These are phyloP conservation scores for Scutellaria barbata DNA, from an alignment of 257 asterid genomes.

Conservation along the genomic window DNA sequence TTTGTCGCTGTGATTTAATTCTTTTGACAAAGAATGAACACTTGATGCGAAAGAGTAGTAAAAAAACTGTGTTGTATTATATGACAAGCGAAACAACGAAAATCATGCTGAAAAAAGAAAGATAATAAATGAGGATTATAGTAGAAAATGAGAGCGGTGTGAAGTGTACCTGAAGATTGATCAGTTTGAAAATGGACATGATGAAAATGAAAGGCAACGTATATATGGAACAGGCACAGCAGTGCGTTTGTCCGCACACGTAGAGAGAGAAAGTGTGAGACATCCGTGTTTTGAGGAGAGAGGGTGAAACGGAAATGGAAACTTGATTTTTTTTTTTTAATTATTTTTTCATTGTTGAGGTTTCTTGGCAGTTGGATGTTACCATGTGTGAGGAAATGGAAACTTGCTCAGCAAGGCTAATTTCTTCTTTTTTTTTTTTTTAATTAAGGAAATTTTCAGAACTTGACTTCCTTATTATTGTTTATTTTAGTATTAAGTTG, in stretches of 20 bases:
- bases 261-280: conserved; percentile 46
- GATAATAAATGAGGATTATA: background rate
- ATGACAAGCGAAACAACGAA: conserved; percentile 22
- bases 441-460: no score
- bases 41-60: no score
- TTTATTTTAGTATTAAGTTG: no score
- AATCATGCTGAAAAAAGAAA: background rate
- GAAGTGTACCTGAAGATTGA: conserved; percentile 41
- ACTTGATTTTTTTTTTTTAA: no score
- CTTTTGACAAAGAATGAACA: no score
- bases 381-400: conserved; percentile 32
- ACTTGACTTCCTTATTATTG: no score
- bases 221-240: conserved; percentile 28
- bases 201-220: conserved; percentile 32
- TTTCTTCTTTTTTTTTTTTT: no score
- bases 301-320: background rate
- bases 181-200: conserved; percentile 45
- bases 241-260: conserved; percentile 41
- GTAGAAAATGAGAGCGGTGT: background rate
- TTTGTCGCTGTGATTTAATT: no score
- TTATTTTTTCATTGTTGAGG: background rate
- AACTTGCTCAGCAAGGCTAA: conserved; percentile 16
- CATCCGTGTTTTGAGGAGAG: conserved; percentile 46
- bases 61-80: background rate
- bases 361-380: conserved; percentile 39